Evolutionary conservation across 1,139 yeast species (phyloP).

Genomic region (Saccharomyces hybrid): DNA sequence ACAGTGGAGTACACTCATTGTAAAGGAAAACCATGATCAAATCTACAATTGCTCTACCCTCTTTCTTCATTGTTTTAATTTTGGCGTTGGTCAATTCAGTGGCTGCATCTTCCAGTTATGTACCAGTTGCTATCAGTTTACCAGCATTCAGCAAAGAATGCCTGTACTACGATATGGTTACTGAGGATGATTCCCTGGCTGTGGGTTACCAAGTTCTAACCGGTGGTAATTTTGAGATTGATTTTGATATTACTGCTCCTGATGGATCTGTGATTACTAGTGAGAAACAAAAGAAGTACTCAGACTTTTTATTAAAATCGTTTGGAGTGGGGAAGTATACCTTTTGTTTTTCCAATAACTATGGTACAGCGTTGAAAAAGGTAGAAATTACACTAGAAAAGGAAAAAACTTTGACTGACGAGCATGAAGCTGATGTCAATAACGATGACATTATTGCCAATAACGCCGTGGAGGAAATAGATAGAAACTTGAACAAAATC

Average conservation of each 20-base stretch:
- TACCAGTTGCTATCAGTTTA: slow-evolving; percentile 31
- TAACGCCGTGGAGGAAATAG: slow-evolving; percentile 49
- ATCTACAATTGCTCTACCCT: not conserved
- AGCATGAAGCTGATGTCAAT: slow-evolving; percentile 40
- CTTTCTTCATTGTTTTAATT: not conserved
- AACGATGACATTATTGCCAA: slow-evolving; percentile 50
- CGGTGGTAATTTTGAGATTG: slow-evolving; percentile 63
- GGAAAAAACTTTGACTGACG: slow-evolving; percentile 42
- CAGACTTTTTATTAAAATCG: slow-evolving; percentile 48
- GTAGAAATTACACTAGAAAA: slow-evolving; percentile 55
- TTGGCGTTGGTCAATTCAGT: slow-evolving; percentile 7
- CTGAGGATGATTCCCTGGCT: slow-evolving; percentile 33
- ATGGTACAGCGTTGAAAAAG: slow-evolving; percentile 57
- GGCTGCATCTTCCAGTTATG: slow-evolving; percentile 21
- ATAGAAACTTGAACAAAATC: slow-evolving; percentile 50
- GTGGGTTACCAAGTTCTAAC: slow-evolving; percentile 46
- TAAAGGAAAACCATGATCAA: not conserved
- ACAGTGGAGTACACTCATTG: not conserved
- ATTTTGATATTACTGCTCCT: slow-evolving; percentile 52
- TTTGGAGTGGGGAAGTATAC: slow-evolving; percentile 55
- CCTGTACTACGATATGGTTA: slow-evolving; percentile 30
- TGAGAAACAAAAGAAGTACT: slow-evolving; percentile 50
- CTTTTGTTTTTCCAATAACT: slow-evolving; percentile 57
- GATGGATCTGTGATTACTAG: slow-evolving; percentile 47
- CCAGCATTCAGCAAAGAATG: slow-evolving; percentile 38